phyloP scores from a whole-genome alignment of 2,329 filamentous ascomycete genomes.

The Pestalotiopsis sp. region DNA sequence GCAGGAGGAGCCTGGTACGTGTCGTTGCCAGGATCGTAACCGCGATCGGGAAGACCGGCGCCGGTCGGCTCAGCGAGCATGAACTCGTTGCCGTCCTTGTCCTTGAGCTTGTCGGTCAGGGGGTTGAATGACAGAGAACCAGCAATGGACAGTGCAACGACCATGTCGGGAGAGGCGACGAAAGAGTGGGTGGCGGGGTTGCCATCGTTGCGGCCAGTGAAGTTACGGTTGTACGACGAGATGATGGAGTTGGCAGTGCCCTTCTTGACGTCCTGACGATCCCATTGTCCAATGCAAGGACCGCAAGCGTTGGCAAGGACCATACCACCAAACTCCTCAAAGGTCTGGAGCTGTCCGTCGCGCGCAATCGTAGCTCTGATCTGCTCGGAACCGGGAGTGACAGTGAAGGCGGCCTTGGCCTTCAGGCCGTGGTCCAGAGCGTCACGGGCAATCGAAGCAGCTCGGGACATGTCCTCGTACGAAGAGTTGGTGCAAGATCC shows the following conservation, averaged over 20 bases:
- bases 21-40: conserved; percentile 89
- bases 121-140: conserved; percentile 94
- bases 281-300: conserved; percentile 94
- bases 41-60: conserved; percentile 75
- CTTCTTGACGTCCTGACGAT: conserved; percentile 91
- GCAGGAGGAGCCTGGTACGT: conserved; percentile 94
- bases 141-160: conserved; percentile 83
- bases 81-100: conserved; percentile 96
- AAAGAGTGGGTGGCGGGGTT: conserved; percentile 95
- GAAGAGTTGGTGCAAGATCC: conserved; percentile 96
- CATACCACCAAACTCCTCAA: conserved; percentile 94
- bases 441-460: conserved; percentile 87
- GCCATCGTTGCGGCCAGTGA: conserved; percentile 95
- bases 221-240: conserved; percentile 99
- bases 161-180: conserved; percentile 87
- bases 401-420: conserved; percentile 89
- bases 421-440: conserved; percentile 92
- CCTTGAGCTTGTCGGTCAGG: conserved; percentile 87
- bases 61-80: conserved; percentile 79
- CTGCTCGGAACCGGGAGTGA: conserved; percentile 96
- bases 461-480: conserved; percentile 89
- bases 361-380: conserved; percentile 91
- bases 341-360: conserved; percentile 89
- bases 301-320: conserved; percentile 95
- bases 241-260: conserved; percentile 95